phyloP scores from a whole-genome alignment of 169 alveolate genomes.

The Plasmodium chabaudi region DNA sequence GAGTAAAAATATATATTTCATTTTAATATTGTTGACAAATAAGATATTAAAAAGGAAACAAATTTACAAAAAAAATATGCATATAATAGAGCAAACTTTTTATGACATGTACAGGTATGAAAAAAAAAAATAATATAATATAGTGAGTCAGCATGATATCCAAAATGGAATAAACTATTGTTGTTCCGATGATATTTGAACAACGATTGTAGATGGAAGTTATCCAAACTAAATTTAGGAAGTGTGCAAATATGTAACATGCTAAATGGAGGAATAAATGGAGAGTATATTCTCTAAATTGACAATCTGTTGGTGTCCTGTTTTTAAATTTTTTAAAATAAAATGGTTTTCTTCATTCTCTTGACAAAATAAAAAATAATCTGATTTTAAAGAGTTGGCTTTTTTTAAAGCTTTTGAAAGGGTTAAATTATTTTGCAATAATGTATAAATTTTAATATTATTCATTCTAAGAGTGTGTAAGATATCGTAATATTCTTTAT shows the following conservation, averaged over 20 bases:
- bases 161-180: too few relatives aligned
- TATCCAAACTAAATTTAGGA: background rate
- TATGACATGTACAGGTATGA: too few relatives aligned
- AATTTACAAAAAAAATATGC: too few relatives aligned
- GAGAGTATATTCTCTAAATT: slow-evolving; percentile 27
- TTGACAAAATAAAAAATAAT: slow-evolving; percentile 32
- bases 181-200: too few relatives aligned
- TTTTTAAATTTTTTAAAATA: slow-evolving; percentile 39
- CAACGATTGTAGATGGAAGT: too few relatives aligned
- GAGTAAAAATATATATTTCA: too few relatives aligned
- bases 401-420: slow-evolving; percentile 67
- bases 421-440: slow-evolving; percentile 5
- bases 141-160: too few relatives aligned
- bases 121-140: too few relatives aligned
- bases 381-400: slow-evolving; percentile 33
- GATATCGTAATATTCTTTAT: slow-evolving; percentile 37
- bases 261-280: slow-evolving; percentile 3
- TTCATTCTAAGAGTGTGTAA: slow-evolving; percentile 27
- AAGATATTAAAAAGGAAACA: too few relatives aligned
- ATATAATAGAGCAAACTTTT: too few relatives aligned
- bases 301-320: slow-evolving; percentile 32
- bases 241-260: background rate
- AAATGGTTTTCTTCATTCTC: background rate
- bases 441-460: slow-evolving; percentile 23
- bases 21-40: too few relatives aligned